phyloP scores from a whole-genome alignment of 2,329 filamentous ascomycete species.

The Aspergillus proliferans region DNA sequence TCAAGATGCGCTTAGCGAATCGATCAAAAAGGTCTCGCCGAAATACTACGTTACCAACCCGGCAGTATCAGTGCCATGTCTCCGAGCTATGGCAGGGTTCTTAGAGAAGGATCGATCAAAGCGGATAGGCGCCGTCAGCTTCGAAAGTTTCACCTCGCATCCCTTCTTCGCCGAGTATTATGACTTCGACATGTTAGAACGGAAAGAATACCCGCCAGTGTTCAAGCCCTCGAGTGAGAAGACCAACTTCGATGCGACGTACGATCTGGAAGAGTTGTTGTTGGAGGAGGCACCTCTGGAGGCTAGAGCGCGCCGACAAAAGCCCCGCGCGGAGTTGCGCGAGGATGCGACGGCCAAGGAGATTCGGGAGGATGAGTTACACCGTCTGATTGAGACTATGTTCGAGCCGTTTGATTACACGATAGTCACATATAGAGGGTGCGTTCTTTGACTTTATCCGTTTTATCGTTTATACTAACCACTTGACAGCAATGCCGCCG shows the following conservation, averaged over 20 bases:
- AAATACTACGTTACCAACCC: conserved; percentile 90
- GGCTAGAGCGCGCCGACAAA: conserved; percentile 84
- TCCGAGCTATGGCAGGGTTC: conserved; percentile 80
- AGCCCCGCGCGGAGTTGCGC: conserved; percentile 83
- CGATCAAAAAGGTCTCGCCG: conserved; percentile 74
- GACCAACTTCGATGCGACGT: conserved; percentile 98
- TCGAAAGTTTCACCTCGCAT: conserved; percentile 77
- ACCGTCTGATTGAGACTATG: conserved; percentile 87
- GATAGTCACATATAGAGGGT: conserved; percentile 69
- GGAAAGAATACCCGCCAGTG: conserved; percentile 82
- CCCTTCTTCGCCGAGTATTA: conserved; percentile 83
- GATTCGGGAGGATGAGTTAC: conserved; percentile 87
- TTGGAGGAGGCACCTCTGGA: conserved; percentile 93
- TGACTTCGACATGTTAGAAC: conserved; percentile 76
- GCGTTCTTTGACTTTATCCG: conserved; percentile 24
- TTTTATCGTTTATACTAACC: conserved; percentile 5
- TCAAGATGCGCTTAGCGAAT: conserved; percentile 70
- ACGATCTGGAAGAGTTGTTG: conserved; percentile 88
- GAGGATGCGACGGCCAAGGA: conserved; percentile 94
- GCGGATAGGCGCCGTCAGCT: conserved; percentile 75
- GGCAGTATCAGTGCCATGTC: conserved; percentile 77
- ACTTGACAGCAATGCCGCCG: conserved; percentile 25
- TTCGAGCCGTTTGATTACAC: conserved; percentile 97
- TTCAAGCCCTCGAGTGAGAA: conserved; percentile 94
- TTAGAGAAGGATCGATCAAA: conserved; percentile 73